Conservation (phyloP, 345 rosid species). For the Linum usitatissimum region DNA sequence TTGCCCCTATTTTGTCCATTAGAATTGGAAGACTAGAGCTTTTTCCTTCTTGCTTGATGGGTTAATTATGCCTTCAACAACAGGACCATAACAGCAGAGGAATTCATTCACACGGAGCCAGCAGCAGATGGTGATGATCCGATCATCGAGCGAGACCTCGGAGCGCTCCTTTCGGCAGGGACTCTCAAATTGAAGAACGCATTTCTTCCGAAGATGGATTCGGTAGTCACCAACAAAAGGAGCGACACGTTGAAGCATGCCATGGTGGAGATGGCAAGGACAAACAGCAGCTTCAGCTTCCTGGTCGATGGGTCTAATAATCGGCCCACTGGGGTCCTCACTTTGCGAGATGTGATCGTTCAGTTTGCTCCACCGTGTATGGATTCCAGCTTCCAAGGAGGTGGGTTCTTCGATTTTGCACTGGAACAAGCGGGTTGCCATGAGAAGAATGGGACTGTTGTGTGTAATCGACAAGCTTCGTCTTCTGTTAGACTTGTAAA, state of each 20-base stretch:
- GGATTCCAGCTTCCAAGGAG: slow-evolving; percentile 28
- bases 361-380: slow-evolving; percentile 34
- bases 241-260: slow-evolving; percentile 32
- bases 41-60: background rate
- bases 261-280: slow-evolving; percentile 25
- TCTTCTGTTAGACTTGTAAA: background rate
- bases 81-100: slow-evolving; percentile 19
- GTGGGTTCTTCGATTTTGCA: slow-evolving; percentile 29
- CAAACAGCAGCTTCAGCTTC: slow-evolving; percentile 21
- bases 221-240: slow-evolving; percentile 19
- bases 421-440: slow-evolving; percentile 29
- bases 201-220: slow-evolving; percentile 31
- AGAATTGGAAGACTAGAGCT: too few relatives aligned
- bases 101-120: slow-evolving; percentile 24
- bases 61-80: background rate
- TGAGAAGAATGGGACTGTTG: slow-evolving; percentile 24
- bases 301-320: slow-evolving; percentile 15
- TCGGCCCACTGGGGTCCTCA: slow-evolving; percentile 13
- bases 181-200: slow-evolving; percentile 14
- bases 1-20: too few relatives aligned
- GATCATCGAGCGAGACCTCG: slow-evolving; percentile 14
- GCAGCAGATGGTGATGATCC: slow-evolving; percentile 9
- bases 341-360: slow-evolving; percentile 22
- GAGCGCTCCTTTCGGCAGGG: slow-evolving; percentile 26
- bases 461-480: slow-evolving; percentile 18